These are phyloP conservation scores for Neolentinus lepideus DNA, from an alignment of 1,284 basidiomycete genomes.

Conservation along the genomic window DNA sequence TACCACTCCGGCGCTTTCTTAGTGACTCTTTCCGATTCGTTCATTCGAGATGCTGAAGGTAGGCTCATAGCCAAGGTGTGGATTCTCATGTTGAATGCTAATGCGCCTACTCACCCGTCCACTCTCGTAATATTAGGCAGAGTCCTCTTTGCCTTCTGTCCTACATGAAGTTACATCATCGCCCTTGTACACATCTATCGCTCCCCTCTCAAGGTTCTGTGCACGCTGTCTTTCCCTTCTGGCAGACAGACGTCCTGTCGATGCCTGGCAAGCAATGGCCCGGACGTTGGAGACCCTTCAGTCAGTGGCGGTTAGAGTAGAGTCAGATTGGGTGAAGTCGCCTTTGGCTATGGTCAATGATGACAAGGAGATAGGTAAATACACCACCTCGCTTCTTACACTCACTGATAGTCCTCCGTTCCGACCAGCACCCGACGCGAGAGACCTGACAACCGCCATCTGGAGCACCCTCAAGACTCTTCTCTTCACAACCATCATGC, in stretches of 20 bases:
- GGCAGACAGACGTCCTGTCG: slow-evolving; percentile 33
- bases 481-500: slow-evolving; percentile 62
- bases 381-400: neutral
- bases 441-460: slow-evolving; percentile 35
- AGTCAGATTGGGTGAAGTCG: slow-evolving; percentile 45
- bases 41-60: neutral
- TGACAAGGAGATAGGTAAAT: slow-evolving; percentile 10
- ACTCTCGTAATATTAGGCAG: neutral
- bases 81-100: neutral
- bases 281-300: slow-evolving; percentile 30
- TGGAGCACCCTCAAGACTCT: slow-evolving; percentile 66
- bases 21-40: slow-evolving; percentile 26
- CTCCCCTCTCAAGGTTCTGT: slow-evolving; percentile 43
- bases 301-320: slow-evolving; percentile 32
- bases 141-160: neutral
- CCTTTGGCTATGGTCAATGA: slow-evolving; percentile 29
- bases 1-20: slow-evolving; percentile 48
- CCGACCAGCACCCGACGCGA: slow-evolving; percentile 29
- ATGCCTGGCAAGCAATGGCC: neutral
- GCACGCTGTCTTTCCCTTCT: slow-evolving; percentile 40
- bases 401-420: slow-evolving; percentile 3
- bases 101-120: neutral
- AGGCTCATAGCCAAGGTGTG: neutral
- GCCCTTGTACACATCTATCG: slow-evolving; percentile 39
- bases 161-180: slow-evolving; percentile 22